Evolutionary conservation across 257 asterid genomes (phyloP).

Genomic region (Solanum raphanifolium): DNA sequence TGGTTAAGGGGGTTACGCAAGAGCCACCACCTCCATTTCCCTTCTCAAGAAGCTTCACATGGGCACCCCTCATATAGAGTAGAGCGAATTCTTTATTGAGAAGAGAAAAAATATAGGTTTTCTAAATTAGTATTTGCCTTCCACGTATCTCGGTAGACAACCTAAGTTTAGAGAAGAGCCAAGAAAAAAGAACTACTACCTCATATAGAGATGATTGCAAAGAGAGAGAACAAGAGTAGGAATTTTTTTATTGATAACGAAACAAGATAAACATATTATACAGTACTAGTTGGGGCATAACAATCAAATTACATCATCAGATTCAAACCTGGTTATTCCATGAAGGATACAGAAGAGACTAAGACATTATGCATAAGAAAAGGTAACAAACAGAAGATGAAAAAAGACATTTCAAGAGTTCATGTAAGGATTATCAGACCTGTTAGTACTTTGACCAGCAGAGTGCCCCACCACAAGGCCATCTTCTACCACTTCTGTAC

Average conservation of each 20-base stretch:
- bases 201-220: background rate
- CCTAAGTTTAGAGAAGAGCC: background rate
- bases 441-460: constrained; percentile 23
- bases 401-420: background rate
- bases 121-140: background rate
- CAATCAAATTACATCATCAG: background rate
- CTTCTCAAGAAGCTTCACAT: background rate
- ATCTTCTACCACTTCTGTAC: constrained; percentile 8
- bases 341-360: background rate
- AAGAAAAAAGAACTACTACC: background rate
- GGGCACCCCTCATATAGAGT: background rate
- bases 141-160: background rate
- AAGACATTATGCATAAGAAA: background rate
- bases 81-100: background rate
- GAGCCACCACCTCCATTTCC: background rate
- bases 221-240: background rate
- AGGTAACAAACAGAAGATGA: background rate
- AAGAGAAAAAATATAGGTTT: background rate
- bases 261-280: background rate
- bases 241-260: background rate
- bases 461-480: constrained; percentile 17
- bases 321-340: background rate
- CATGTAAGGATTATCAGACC: constrained; percentile 23
- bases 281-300: too few relatives aligned
- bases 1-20: background rate